Percentiles rank a stretch among this genome's conserved stretches.
Conservation (phyloP, 208 protist genomes). For the Trypanosoma cruzi region DNA sequence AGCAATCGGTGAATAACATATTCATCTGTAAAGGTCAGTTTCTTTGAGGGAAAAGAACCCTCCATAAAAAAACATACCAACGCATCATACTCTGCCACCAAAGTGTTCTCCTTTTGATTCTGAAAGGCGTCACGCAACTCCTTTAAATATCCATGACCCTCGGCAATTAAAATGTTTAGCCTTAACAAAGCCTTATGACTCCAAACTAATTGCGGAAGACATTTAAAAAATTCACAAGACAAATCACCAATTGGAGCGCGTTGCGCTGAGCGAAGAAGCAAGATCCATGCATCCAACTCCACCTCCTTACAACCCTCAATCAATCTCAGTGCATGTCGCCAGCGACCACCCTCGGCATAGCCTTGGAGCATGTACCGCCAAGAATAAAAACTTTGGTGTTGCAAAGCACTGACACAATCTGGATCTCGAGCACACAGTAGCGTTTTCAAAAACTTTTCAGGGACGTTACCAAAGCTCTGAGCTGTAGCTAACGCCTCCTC, state of each 20-base stretch:
- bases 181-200: constrained; percentile 8
- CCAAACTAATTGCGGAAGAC: constrained; percentile 23
- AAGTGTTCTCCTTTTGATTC: constrained; percentile 2
- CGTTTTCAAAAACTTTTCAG: constrained; percentile 31
- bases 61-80: constrained; percentile 27
- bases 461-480: constrained; percentile 20
- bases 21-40: constrained; percentile 17
- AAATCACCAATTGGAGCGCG: constrained; percentile 25
- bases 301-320: constrained; percentile 2
- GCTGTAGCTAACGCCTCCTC: constrained; percentile 25
- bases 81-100: constrained; percentile 13
- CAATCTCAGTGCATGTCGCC: constrained; percentile 22
- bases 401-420: not conserved
- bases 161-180: constrained; percentile 25
- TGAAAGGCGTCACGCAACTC: constrained; percentile 11
- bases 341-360: constrained; percentile 33
- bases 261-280: constrained; percentile 28
- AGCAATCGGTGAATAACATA: constrained; percentile 34
- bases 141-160: constrained; percentile 26
- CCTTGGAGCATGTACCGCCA: constrained; percentile 34
- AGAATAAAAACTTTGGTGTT: not conserved
- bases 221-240: constrained; percentile 22
- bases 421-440: constrained; percentile 25
- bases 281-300: constrained; percentile 16
- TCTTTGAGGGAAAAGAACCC: not conserved